Base-by-base conservation (phyloP, 352 stramenopile genomes). In the Globisporangium perplexum region DNA sequence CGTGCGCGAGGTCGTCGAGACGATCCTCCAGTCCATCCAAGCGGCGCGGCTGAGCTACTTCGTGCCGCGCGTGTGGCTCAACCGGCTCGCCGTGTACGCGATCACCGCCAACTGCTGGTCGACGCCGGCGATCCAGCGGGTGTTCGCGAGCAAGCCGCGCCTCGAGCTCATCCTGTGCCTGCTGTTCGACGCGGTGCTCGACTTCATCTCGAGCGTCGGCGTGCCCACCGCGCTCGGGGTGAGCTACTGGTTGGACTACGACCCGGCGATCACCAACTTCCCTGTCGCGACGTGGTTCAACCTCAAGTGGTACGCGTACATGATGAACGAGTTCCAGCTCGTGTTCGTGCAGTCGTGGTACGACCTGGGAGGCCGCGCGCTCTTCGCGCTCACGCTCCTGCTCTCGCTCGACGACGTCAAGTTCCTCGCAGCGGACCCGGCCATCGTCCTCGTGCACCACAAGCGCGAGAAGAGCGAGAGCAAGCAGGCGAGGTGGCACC, bases 261-360 rank as follows among this genome's bases (percentile, higher is more conserved):
- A 72, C 26, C 44, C 8, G 4, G 24, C 0, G 22, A 49, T 6
- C 26, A 39, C 0, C 59, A 62, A 7, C 66, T 61, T 53, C 15
- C 57, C 15, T 56, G 63, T 38, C 7, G 18, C 50, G 5, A 22
- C 45, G 2, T 86, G 72, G 72, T 82, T 69, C 44, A 55, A 69
- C 24, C 65, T 83, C 46, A 41, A 46, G 8, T 80, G 70, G 72
- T 60, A 68, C 6, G 62, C 71, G 18, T 60, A 75, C 36, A 62
- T 62, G 2, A 65, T 71, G 33, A 78, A 66, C 43, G 70, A 83
- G n/a, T 73, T 83, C 47, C 62, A 66, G 42, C 57, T 86, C 31
- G 50, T 75, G 17, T 39, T 62, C 17, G 47, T 72, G 12, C 36
- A 59, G 23, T 62, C 57, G 23, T 45, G 52, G 23, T 22, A 63